Evolutionary conservation across 805 yeast species (phyloP).

Genomic region (Candida sonorensis): DNA sequence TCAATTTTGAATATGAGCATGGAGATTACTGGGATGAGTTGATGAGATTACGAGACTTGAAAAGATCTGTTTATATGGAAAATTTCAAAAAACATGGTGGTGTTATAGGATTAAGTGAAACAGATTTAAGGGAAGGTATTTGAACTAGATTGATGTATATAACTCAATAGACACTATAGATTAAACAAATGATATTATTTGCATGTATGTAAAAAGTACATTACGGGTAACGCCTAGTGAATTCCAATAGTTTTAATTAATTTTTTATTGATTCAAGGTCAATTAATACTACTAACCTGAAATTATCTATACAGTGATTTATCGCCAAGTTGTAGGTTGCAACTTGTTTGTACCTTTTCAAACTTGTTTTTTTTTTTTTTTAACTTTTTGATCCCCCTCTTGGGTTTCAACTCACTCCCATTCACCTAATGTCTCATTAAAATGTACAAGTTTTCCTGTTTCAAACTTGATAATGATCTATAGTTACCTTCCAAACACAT

Average conservation of each 20-base stretch:
- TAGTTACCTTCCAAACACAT: slow-evolving; percentile 94
- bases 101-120: slow-evolving; percentile 73
- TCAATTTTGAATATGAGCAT: slow-evolving; percentile 81
- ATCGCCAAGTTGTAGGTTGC: too few species aligned
- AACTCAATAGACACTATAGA: too few species aligned
- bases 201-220: not conserved
- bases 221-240: not conserved
- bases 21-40: slow-evolving; percentile 75
- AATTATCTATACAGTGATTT: too few species aligned
- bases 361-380: not conserved
- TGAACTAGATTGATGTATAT: not conserved
- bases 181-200: too few species aligned
- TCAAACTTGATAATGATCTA: slow-evolving; percentile 78
- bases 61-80: slow-evolving; percentile 50
- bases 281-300: too few species aligned
- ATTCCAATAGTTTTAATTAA: too few species aligned
- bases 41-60: slow-evolving; percentile 49
- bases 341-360: too few species aligned
- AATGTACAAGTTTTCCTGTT: slow-evolving; percentile 90
- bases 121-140: slow-evolving; percentile 54
- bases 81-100: slow-evolving; percentile 71
- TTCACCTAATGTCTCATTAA: slow-evolving; percentile 57
- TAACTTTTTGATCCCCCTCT: too few species aligned
- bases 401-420: too few species aligned
- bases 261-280: too few species aligned